A percentile compares a stretch with the other conserved stretches of the same genome.
Evolutionary conservation across 2,329 filamentous ascomycete species (phyloP).

Genomic region (Endothia cerciana): DNA sequence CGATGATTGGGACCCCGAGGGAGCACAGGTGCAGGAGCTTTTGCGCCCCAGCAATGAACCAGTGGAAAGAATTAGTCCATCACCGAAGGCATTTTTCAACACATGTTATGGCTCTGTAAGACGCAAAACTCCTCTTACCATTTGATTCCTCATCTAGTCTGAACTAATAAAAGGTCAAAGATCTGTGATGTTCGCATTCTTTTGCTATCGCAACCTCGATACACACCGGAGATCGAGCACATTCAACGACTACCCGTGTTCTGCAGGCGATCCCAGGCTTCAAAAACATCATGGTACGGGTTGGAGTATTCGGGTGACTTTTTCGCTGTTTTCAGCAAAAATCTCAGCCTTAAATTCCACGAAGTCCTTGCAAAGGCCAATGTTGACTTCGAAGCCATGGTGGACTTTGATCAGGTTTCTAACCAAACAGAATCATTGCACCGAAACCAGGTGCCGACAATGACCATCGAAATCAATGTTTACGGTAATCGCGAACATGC

Average conservation of each 20-base stretch:
- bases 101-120: not conserved
- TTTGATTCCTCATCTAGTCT: not conserved
- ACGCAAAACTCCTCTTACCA: not conserved
- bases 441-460: not conserved
- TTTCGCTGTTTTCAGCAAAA: not conserved
- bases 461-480: not conserved
- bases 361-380: not conserved
- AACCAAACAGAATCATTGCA: not conserved
- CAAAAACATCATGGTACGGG: not conserved
- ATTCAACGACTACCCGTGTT: not conserved
- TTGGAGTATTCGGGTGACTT: not conserved
- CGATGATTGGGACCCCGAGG: not conserved
- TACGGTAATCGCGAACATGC: not conserved
- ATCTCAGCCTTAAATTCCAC: not conserved
- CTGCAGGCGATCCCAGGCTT: not conserved
- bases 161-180: not conserved
- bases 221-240: not conserved
- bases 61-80: not conserved
- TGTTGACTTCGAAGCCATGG: slow-evolving; percentile 1
- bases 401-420: not conserved
- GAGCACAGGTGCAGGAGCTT: not conserved
- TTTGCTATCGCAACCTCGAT: not conserved
- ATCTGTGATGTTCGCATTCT: not conserved
- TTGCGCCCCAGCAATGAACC: not conserved
- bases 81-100: not conserved